Base-by-base conservation (phyloP, 768 basidiomycete species). In the Agaricus blazei region DNA sequence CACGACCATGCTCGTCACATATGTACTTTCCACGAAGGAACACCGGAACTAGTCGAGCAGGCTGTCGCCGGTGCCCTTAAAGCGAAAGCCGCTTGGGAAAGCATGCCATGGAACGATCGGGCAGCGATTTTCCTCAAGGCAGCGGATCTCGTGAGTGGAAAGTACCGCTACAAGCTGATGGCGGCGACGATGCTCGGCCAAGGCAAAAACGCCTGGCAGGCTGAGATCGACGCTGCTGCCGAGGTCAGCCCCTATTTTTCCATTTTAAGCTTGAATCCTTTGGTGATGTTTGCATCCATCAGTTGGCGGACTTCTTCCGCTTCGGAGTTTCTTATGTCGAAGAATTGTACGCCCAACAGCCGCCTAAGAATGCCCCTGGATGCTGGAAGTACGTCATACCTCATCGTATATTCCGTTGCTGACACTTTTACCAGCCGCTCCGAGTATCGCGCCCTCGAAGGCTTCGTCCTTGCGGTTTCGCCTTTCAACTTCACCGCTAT, bases 401-500 rank as follows among this genome's bases (percentile, higher is more conserved):
- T 46, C 26, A n/a, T 44, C 15, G 34, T 15, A 48, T 52, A 1
- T 50, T 52, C n/a, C 24, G 37, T 23, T 48, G 47, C 37, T 45
- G 29, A 19, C 19, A 54, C 23, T 53, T 14, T 34, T 5, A 53
- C 41, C 34, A 97, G 95, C 75, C 94, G 96, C 45, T 82, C 87
- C 40, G 97, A 99, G 72, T 98, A 95, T 70, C 91, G 97, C 58
- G 84, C 96, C 1, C 80, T 99, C n/a, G 97, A 98, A 73, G 97
- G 97, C 24, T 99, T 99, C 74, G 92, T 98, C 26, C 81, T 98
- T 48, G 97, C 97, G 12, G 90, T 98, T 40, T 94, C 97, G 6
- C 97, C 97, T 0, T 98, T 99, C 78, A 99, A 99, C 73, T 95
- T 94, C 68, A 98, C 96, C 31, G 96, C 96, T 27, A 99, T 99